Base-by-base conservation (phyloP, 108 stramenopile species). In the Cyclostephanos invisitatus region DNA sequence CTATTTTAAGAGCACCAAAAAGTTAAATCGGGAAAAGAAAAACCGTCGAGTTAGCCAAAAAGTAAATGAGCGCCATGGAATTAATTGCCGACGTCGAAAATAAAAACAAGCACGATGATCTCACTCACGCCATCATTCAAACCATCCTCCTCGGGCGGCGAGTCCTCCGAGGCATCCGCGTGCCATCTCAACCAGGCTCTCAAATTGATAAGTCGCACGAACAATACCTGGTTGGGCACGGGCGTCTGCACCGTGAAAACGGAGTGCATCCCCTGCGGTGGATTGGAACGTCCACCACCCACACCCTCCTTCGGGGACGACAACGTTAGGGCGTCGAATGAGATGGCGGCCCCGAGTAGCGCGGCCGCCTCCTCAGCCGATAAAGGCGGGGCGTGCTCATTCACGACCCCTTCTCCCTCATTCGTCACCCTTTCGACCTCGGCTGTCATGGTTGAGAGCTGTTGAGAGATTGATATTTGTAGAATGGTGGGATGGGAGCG, bases 311-410 rank as follows among this genome's bases (percentile, higher is more conserved):
- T 46, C 44, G 44, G 44, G 44, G 58, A 27, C 24, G 38, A 32
- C 42, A 25, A 66, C 15, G 35, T 44, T 64, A 32, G 74, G 71
- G 68, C 80, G 78, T 49, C 71, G 70, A 67, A 59, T 11, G 85
- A 87, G 40, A 91, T 86, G 60, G 87, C 69, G 17, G 89, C 90
- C 25, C 89, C 90, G 38, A 91, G 67, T 56, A 91, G 65, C 25
- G 93, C 93, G 17, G 88, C 90, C 6, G 92, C 92, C 78, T 91
- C 92, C 74, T 90, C 91, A 54, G 88, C 85, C 3, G 91, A 92
- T n/a, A 78, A 63, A 0, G 91, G 89, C 22, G 82, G 80, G 20
- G 69, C n/a, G n/a, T 73, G 72, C 28, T 64, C 62, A 64, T 70
- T 72, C 18, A 70, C 62, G 18, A 27, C 37, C 40, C 8, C 50